Evolutionary conservation across 1,284 basidiomycete species (phyloP).

Genomic region (Sphagnurus paluster): DNA sequence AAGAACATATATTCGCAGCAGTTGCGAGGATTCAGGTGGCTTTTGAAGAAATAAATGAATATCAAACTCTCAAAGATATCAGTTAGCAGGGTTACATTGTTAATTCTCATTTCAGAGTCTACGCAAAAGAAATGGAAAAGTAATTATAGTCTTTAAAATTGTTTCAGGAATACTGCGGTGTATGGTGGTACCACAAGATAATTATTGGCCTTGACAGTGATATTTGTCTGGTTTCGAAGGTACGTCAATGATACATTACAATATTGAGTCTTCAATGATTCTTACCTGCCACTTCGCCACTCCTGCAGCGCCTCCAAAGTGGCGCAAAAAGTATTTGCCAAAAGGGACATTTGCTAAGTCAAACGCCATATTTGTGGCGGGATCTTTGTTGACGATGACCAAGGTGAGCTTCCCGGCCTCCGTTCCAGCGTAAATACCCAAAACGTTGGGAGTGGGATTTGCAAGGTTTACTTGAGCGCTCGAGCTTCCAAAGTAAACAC

Average conservation of each 20-base stretch:
- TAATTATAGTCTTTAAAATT: constrained; percentile 16
- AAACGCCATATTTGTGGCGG: constrained; percentile 36
- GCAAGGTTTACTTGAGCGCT: constrained; percentile 45
- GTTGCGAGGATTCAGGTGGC: too few species aligned
- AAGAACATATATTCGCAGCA: too few species aligned
- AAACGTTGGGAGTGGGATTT: constrained; percentile 36
- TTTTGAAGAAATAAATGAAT: too few species aligned
- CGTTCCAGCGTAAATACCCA: constrained; percentile 45
- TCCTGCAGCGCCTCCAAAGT: constrained; percentile 51
- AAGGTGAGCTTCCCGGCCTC: constrained; percentile 39
- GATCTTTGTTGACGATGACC: constrained; percentile 52
- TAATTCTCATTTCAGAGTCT: too few species aligned
- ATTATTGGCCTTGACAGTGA: constrained; percentile 31
- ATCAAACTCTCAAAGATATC: too few species aligned
- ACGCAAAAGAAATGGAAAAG: too few species aligned
- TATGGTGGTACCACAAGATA: constrained; percentile 49
- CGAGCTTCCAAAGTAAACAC: constrained; percentile 41
- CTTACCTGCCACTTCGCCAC: constrained; percentile 52
- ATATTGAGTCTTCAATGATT: neutral
- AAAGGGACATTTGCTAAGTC: constrained; percentile 41
- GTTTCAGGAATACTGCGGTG: constrained; percentile 45
- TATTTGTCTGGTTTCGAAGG: constrained; percentile 34
- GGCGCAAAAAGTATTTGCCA: constrained; percentile 47
- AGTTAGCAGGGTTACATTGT: too few species aligned
- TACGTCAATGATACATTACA: neutral